Evolutionary conservation across 164 flowering plant genomes (phyloP).

Genomic region (Umbellularia californica): DNA sequence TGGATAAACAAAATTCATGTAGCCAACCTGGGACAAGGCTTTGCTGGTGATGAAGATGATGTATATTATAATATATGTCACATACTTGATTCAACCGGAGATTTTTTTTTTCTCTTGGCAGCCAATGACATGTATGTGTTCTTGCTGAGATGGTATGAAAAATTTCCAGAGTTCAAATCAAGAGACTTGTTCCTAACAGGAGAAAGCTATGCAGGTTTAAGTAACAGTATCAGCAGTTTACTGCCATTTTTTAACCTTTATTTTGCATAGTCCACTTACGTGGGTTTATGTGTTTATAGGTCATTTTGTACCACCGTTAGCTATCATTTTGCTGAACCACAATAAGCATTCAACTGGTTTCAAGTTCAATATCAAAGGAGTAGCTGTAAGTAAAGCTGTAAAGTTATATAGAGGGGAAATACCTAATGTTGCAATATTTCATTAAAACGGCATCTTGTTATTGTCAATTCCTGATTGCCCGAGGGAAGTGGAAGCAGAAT

Average conservation of each 20-base stretch:
- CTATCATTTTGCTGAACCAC: slow-evolving; percentile 60
- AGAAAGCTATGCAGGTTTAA: slow-evolving; percentile 94
- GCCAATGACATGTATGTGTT: slow-evolving; percentile 76
- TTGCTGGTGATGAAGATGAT: too few relatives aligned
- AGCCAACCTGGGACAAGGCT: too few relatives aligned
- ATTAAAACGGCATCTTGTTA: too few relatives aligned
- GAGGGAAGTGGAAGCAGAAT: too few relatives aligned
- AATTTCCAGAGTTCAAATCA: slow-evolving; percentile 65
- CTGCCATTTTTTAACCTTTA: background rate
- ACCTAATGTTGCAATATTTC: too few relatives aligned
- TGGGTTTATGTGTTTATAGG: slow-evolving; percentile 33
- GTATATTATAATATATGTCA: too few relatives aligned
- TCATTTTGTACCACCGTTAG: slow-evolving; percentile 87
- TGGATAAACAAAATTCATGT: too few relatives aligned
- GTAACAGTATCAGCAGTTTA: background rate
- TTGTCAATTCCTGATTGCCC: too few relatives aligned
- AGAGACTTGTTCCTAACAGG: slow-evolving; percentile 81
- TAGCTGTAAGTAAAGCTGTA: slow-evolving; percentile 59
- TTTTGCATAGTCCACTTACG: slow-evolving; percentile 1
- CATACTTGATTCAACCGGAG: too few relatives aligned
- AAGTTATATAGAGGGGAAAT: too few relatives aligned
- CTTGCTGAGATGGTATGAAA: slow-evolving; percentile 65
- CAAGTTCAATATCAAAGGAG: slow-evolving; percentile 85
- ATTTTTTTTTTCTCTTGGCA: slow-evolving; percentile 26
- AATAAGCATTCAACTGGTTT: slow-evolving; percentile 56